Evolutionary conservation across 2,329 filamentous ascomycete genomes (phyloP).

Genomic region (Tolypocladium amazonense): DNA sequence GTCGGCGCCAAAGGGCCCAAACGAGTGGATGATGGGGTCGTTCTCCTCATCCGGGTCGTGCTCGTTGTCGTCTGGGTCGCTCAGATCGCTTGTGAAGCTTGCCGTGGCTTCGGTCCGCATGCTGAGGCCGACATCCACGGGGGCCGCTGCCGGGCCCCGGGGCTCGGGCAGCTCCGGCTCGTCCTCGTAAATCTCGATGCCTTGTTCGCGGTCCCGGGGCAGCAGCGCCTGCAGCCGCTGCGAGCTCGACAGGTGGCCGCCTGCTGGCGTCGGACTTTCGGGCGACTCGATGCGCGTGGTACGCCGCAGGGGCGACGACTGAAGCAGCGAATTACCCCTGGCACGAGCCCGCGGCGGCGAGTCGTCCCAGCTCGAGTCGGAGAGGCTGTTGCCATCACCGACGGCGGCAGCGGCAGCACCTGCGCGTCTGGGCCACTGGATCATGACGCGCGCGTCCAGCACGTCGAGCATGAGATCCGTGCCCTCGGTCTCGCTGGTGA

Average conservation of each 20-base stretch:
- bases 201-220: constrained; percentile 24
- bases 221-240: constrained; percentile 34
- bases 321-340: constrained; percentile 30
- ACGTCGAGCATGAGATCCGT: constrained; percentile 93
- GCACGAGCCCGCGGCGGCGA: constrained; percentile 32
- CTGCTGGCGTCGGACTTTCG: constrained; percentile 51
- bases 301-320: constrained; percentile 51
- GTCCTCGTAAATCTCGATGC: constrained; percentile 66
- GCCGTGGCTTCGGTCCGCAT: constrained; percentile 39
- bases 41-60: constrained; percentile 80
- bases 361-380: constrained; percentile 64
- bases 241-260: constrained; percentile 25
- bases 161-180: constrained; percentile 34
- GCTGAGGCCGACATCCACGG: constrained; percentile 25
- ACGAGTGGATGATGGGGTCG: constrained; percentile 84
- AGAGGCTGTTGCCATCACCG: constrained; percentile 31
- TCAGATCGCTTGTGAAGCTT: constrained; percentile 47
- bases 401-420: constrained; percentile 5
- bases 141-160: constrained; percentile 6
- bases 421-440: constrained; percentile 69
- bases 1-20: constrained; percentile 81
- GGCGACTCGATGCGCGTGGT: constrained; percentile 57
- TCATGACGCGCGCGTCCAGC: constrained; percentile 78
- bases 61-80: constrained; percentile 52
- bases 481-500: constrained; percentile 78